Evolutionary conservation across 2,329 filamentous ascomycete species (phyloP), one percentile per base, ranked within the genome.

Genomic region (Zalaria sp.): DNA sequence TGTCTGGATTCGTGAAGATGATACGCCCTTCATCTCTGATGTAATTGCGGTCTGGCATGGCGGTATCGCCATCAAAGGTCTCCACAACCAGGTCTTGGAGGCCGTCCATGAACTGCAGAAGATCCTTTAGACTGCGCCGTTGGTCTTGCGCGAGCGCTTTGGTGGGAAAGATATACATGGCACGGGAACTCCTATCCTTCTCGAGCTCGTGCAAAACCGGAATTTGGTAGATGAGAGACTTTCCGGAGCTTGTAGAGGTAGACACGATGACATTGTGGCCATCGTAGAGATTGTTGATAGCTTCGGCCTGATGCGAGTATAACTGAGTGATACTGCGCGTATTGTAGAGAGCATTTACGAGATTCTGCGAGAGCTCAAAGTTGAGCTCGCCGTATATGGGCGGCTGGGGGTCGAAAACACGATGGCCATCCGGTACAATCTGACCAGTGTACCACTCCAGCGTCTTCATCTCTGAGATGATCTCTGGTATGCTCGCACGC

Each of bases 111-210:
- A 82, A 94, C 1, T 73, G 65, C 46, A 96, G 66, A 56, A 96
- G 73, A 41, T 94, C 86, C 53, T 83, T 84, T 57, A 98, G 67
- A 50, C 87, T 94, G 50, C 87, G 75, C 51, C 81, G 79, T 60
- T 98, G 91, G 60, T 98, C 91, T 58, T 98, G 91, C 0, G 91
- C 89, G 10, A 98, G 65, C 1, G 91, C 91, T 62, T 98, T 98
- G 0, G 91, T 98, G 0, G 91, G 91, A 46, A 98, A 98, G 31
- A 98, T 94, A 57, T 95, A 96, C 79, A 98, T 86, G 2, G 91
- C 91, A 51, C 91, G 72, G 5, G 84, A 83, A 43, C 79, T 69
- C 2, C 62, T 65, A 53, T 96, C 83, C 40, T 76, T 68, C 59
- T 98, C 89, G 2, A 98, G 66, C 39, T 85, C 82, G 55, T 93